Evolutionary conservation across 139 green algal genomes (phyloP).

Genomic region (Auxenochlorella pyrenoidosa): DNA sequence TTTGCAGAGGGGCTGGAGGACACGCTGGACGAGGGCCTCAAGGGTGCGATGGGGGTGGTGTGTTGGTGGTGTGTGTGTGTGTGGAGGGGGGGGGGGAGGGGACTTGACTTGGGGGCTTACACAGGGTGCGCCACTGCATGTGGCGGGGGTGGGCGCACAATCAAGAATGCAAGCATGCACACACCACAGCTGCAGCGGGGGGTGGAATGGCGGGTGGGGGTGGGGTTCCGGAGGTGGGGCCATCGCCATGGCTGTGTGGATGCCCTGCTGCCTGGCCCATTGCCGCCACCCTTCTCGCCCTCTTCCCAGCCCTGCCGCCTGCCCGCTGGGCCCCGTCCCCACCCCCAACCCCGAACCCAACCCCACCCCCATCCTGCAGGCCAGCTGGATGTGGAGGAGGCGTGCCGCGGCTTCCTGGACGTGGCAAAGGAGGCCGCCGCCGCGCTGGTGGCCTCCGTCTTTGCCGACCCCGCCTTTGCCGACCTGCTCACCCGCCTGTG

Average conservation of each 20-base stretch:
- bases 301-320: neutral
- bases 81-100: too few relatives aligned
- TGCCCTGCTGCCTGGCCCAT: too few relatives aligned
- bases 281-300: too few relatives aligned
- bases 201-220: too few relatives aligned
- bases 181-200: too few relatives aligned
- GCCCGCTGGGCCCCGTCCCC: neutral
- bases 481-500: constrained; percentile 48
- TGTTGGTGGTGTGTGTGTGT: neutral
- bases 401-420: constrained; percentile 76
- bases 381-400: constrained; percentile 70
- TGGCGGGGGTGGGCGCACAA: too few relatives aligned
- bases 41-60: constrained; percentile 10
- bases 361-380: neutral
- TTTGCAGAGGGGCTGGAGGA: constrained; percentile 78
- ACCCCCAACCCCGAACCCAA: neutral
- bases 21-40: constrained; percentile 24
- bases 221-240: too few relatives aligned
- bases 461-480: constrained; percentile 54
- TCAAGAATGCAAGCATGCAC: too few relatives aligned
- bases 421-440: constrained; percentile 60
- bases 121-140: too few relatives aligned
- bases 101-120: too few relatives aligned
- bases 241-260: too few relatives aligned
- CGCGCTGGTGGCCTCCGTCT: constrained; percentile 50